Percentiles rank a stretch among this genome's conserved stretches.
phyloP scores from a whole-genome alignment of 257 asterid genomes.

The Voacanga thouarsii region DNA sequence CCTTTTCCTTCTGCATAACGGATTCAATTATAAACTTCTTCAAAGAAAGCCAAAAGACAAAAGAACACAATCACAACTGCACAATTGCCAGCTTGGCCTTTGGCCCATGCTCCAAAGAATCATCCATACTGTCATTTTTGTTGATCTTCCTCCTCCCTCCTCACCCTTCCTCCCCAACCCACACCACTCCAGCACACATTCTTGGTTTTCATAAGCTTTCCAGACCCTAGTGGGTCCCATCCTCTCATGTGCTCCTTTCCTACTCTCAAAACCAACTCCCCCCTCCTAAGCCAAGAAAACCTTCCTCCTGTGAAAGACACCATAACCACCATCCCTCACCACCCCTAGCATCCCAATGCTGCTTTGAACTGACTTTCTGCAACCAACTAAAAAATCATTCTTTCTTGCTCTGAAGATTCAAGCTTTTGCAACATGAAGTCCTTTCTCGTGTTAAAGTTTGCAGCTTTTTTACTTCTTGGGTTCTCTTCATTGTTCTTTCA shows the following conservation, averaged over 20 bases:
- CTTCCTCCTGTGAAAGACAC: background rate
- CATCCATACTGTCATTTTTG: constrained; percentile 28
- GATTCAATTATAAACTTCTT: background rate
- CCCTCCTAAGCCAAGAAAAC: background rate
- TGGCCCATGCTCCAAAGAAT: constrained; percentile 52
- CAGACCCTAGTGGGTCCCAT: constrained; percentile 17
- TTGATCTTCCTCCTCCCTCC: background rate
- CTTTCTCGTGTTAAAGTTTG: constrained; percentile 38
- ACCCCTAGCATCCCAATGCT: constrained; percentile 9
- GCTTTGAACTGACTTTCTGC: constrained; percentile 23
- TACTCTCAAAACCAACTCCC: background rate
- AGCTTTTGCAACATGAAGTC: constrained; percentile 36
- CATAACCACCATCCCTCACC: background rate
- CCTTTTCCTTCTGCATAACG: background rate
- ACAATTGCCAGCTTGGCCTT: constrained; percentile 23
- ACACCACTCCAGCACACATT: background rate
- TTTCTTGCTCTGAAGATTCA: background rate
- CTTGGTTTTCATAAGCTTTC: background rate
- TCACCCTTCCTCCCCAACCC: background rate
- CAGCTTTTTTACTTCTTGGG: constrained; percentile 37
- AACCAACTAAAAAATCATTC: constrained; percentile 5
- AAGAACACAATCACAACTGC: constrained; percentile 14
- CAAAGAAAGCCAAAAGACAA: constrained; percentile 6
- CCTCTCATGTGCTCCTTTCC: constrained; percentile 11
- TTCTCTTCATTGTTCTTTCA: constrained; percentile 31